Conservation (phyloP, 2,329 filamentous ascomycete species). For the Chaetomiaceae sp. region DNA sequence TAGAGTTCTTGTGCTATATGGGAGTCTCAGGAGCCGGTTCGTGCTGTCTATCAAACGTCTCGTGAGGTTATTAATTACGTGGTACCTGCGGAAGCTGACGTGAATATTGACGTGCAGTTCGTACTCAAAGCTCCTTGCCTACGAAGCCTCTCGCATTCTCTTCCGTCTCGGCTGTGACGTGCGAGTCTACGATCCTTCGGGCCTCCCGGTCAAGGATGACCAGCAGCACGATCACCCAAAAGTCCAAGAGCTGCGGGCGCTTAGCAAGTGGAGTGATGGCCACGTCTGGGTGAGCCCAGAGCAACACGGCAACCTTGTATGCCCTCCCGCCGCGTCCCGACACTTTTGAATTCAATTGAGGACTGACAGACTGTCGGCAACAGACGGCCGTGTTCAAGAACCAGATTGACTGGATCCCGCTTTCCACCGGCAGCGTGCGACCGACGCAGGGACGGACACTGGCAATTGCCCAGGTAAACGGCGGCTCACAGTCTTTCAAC, state of each 20-base stretch:
- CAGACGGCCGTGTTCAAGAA: slow-evolving; percentile 63
- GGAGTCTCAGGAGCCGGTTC: background rate
- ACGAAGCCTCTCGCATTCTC: slow-evolving; percentile 1
- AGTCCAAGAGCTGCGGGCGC: slow-evolving; percentile 4
- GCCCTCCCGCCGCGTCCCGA: background rate
- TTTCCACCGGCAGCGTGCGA: slow-evolving; percentile 56
- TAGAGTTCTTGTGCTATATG: background rate
- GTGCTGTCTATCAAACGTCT: background rate
- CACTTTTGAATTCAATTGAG: background rate
- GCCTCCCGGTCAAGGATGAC: slow-evolving; percentile 4
- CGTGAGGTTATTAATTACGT: background rate
- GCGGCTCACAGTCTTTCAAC: slow-evolving; percentile 61
- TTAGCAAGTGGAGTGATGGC: slow-evolving; percentile 6
- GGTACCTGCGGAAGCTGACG: background rate
- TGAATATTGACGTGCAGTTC: background rate
- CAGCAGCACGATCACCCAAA: slow-evolving; percentile 4
- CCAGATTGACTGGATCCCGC: slow-evolving; percentile 66
- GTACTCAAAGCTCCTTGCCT: slow-evolving; percentile 2
- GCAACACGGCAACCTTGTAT: slow-evolving; percentile 1
- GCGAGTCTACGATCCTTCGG: background rate
- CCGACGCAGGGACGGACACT: slow-evolving; percentile 63
- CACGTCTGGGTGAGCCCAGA: slow-evolving; percentile 2
- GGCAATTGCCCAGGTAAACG: slow-evolving; percentile 57
- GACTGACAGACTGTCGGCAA: background rate
- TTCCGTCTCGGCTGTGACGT: slow-evolving; percentile 7